These are phyloP conservation scores for Aquilaria yunnanensis DNA, from an alignment of 345 rosid genomes.

Conservation along the genomic window DNA sequence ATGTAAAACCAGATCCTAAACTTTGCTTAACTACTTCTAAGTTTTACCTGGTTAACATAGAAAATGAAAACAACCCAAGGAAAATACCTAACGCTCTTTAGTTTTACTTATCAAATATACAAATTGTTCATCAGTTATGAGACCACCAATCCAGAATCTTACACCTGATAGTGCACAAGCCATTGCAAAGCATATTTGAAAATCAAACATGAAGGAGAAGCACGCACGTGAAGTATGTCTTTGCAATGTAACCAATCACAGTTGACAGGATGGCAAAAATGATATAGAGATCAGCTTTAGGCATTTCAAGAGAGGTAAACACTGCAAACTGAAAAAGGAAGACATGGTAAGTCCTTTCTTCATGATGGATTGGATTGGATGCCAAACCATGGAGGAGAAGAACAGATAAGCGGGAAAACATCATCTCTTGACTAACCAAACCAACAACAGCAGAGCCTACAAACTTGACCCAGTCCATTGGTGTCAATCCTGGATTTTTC, in stretches of 20 bases:
- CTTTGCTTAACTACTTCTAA: no score
- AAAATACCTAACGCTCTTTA: not conserved
- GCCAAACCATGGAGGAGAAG: slow-evolving; percentile 2
- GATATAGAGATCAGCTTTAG: slow-evolving; percentile 85
- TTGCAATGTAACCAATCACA: slow-evolving; percentile 89
- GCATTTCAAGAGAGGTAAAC: slow-evolving; percentile 64
- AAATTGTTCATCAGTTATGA: not conserved
- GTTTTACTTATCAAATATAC: no score
- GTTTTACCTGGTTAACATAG: no score
- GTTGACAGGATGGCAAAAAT: slow-evolving; percentile 79
- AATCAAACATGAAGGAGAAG: slow-evolving; percentile 7
- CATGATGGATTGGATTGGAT: not conserved
- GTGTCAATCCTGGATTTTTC: slow-evolving; percentile 94
- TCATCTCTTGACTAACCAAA: slow-evolving; percentile 47
- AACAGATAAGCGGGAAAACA: slow-evolving; percentile 5
- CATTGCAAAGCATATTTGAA: not conserved
- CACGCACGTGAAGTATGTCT: slow-evolving; percentile 97
- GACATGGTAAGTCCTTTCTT: not conserved
- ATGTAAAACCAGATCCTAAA: no score
- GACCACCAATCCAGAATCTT: not conserved
- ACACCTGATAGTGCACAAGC: not conserved
- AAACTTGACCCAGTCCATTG: slow-evolving; percentile 98
- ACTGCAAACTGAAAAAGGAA: slow-evolving; percentile 64
- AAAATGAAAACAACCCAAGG: not conserved
- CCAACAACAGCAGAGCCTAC: slow-evolving; percentile 87